Percentiles rank a stretch among this genome's conserved stretches.
phyloP scores from a whole-genome alignment of 495 filamentous ascomycete genomes.

The Neurospora cerealis region DNA sequence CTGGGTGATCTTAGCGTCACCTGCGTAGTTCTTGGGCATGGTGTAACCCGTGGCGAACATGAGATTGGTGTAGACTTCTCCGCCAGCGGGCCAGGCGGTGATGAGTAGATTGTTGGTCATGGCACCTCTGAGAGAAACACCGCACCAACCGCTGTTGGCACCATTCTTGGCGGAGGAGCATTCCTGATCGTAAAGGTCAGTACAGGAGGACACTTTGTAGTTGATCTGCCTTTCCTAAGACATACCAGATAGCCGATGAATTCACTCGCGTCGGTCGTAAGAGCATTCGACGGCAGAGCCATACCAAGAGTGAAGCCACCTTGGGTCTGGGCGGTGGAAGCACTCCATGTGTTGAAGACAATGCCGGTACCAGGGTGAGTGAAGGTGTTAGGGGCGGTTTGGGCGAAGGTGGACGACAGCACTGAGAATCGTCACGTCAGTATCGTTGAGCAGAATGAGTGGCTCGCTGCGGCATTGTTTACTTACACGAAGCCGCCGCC shows the following conservation, averaged over 20 bases:
- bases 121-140: constrained; percentile 41
- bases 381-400: constrained; percentile 20
- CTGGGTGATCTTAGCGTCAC: constrained; percentile 45
- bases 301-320: constrained; percentile 45
- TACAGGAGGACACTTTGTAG: neutral
- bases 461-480: neutral
- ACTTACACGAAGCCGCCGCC: constrained; percentile 21
- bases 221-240: constrained; percentile 3
- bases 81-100: constrained; percentile 43
- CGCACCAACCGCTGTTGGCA: constrained; percentile 42
- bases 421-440: constrained; percentile 8
- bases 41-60: constrained; percentile 47
- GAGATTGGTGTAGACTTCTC: constrained; percentile 42
- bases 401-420: constrained; percentile 17
- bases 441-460: neutral
- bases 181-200: constrained; percentile 14
- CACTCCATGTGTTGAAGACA: constrained; percentile 34
- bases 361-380: constrained; percentile 37
- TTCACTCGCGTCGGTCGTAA: constrained; percentile 42
- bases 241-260: constrained; percentile 49
- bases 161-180: constrained; percentile 17
- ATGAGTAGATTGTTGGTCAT: constrained; percentile 54
- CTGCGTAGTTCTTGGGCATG: constrained; percentile 47
- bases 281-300: constrained; percentile 41
- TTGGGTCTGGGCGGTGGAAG: constrained; percentile 14